Conservation (phyloP, 2,329 filamentous ascomycete species). For the Mycosphaerella sp. region DNA sequence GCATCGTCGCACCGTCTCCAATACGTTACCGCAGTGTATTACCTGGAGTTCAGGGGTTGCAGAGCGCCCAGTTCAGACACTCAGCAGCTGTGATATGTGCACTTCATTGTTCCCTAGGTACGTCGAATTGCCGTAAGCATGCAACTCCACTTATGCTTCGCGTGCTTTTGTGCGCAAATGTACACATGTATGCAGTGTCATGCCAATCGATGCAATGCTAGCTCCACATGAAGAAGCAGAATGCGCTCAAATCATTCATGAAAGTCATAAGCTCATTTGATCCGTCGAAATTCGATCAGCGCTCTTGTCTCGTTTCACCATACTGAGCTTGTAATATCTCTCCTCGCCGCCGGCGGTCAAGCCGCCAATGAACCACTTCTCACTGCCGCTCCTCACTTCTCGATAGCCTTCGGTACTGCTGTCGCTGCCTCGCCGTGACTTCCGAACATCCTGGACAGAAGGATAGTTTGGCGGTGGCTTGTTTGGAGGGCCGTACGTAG, state of each 20-base stretch:
- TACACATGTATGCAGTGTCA: not conserved
- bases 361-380: slow-evolving; percentile 78
- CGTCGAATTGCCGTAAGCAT: not conserved
- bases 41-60: too few species aligned
- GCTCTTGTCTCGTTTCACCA: slow-evolving; percentile 65
- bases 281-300: slow-evolving; percentile 69
- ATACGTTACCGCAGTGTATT: too few species aligned
- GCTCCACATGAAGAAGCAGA: not conserved
- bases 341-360: slow-evolving; percentile 71
- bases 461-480: slow-evolving; percentile 31
- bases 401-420: slow-evolving; percentile 70
- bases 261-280: slow-evolving; percentile 60
- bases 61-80: too few species aligned
- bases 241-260: not conserved
- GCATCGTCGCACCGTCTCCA: too few species aligned
- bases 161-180: not conserved
- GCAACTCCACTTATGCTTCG: not conserved
- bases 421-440: slow-evolving; percentile 59
- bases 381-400: slow-evolving; percentile 63
- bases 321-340: slow-evolving; percentile 72
- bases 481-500: slow-evolving; percentile 33
- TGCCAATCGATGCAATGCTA: not conserved
- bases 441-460: slow-evolving; percentile 29
- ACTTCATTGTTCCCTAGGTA: not conserved
- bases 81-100: not conserved